Conservation (phyloP, 306 rosid species). For the Amphicarpaea edgeworthii region DNA sequence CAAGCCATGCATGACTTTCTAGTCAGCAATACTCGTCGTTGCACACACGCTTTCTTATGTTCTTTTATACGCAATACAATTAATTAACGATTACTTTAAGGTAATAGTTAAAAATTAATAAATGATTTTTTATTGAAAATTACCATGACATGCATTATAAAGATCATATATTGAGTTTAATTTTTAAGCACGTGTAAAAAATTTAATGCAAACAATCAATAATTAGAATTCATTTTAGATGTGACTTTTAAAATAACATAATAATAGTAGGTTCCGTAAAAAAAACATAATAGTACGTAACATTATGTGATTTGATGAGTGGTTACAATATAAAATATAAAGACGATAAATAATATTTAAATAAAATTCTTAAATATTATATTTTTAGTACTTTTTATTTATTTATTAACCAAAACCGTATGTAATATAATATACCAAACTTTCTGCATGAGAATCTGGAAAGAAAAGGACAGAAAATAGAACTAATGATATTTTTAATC, state of each 20-base stretch:
- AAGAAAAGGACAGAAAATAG: not conserved
- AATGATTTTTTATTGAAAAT: not conserved
- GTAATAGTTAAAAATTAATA: not conserved
- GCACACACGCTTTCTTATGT: constrained; percentile 24
- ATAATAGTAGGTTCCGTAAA: too few relatives aligned
- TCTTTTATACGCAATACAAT: not conserved
- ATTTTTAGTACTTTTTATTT: not conserved
- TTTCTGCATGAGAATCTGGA: not conserved
- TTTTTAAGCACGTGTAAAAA: not conserved
- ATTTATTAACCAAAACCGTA: not conserved
- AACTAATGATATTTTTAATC: not conserved
- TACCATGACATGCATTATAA: not conserved
- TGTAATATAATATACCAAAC: not conserved
- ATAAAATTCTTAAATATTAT: not conserved
- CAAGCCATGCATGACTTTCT: not conserved
- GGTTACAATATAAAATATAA: too few relatives aligned
- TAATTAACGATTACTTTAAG: not conserved
- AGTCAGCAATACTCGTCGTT: constrained; percentile 26
- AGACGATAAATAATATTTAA: too few relatives aligned
- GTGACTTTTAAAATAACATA: too few relatives aligned
- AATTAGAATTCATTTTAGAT: not conserved
- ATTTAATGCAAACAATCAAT: not conserved
- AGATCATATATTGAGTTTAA: not conserved
- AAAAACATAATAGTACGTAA: too few relatives aligned
- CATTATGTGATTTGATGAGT: too few relatives aligned